These are phyloP conservation scores for Tylopilus orsonianus DNA, from an alignment of 1,284 basidiomycete species.

Conservation along the genomic window DNA sequence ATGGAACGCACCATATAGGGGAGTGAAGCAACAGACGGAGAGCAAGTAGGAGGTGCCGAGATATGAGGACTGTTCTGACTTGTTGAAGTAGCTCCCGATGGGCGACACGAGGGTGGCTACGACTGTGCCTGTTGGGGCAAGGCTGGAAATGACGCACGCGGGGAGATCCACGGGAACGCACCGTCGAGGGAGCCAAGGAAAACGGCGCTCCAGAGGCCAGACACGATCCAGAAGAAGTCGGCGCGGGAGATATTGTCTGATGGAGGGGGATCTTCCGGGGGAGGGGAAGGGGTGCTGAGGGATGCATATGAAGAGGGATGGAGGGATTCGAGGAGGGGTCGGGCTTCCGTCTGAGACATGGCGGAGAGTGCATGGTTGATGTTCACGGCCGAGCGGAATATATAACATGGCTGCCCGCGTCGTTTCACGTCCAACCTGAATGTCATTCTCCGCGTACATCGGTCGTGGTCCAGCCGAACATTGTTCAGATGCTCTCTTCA, in stretches of 20 bases:
- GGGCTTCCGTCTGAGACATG: constrained; percentile 28
- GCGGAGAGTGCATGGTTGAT: constrained; percentile 12
- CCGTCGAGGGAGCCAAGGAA: constrained; percentile 83
- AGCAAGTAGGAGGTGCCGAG: constrained; percentile 86
- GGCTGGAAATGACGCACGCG: background rate
- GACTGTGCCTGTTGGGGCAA: constrained; percentile 55
- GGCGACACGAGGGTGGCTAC: constrained; percentile 77
- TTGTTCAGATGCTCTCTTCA: constrained; percentile 3
- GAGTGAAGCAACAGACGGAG: constrained; percentile 89
- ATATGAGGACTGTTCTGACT: constrained; percentile 80
- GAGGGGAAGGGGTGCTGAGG: background rate
- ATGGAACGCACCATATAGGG: constrained; percentile 69
- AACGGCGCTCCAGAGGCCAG: constrained; percentile 75
- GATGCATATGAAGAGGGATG: constrained; percentile 10
- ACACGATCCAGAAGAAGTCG: constrained; percentile 67
- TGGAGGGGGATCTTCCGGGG: background rate
- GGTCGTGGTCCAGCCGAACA: constrained; percentile 23
- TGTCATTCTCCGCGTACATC: constrained; percentile 36
- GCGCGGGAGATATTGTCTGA: constrained; percentile 48
- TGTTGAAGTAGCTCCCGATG: constrained; percentile 77
- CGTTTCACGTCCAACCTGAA: constrained; percentile 27
- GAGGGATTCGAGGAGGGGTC: constrained; percentile 25
- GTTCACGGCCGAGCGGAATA: constrained; percentile 16
- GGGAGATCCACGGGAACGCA: constrained; percentile 31
- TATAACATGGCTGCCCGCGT: constrained; percentile 25